Conservation (phyloP, 805 yeast species). For the Komagataella pseudopastoris region DNA sequence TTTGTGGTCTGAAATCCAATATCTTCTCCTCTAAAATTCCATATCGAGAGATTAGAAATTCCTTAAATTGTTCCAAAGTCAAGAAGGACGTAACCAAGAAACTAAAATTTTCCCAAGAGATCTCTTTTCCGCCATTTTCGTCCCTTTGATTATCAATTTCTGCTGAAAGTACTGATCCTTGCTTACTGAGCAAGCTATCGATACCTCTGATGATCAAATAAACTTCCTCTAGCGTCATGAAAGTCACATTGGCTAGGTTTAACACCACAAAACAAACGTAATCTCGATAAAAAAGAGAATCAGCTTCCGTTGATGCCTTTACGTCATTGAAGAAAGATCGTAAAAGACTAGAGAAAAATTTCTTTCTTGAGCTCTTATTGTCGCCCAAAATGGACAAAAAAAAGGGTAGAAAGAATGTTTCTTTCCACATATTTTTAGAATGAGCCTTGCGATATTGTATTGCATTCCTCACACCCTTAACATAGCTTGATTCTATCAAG, state of each 20-base stretch:
- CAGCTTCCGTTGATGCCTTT: constrained; percentile 9
- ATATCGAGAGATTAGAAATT: constrained; percentile 11
- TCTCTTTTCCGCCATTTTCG: neutral
- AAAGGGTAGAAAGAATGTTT: constrained; percentile 20
- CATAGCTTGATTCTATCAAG: constrained; percentile 50
- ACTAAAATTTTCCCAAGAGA: constrained; percentile 1
- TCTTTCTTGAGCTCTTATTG: constrained; percentile 24
- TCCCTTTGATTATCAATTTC: constrained; percentile 7
- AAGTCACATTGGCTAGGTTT: constrained; percentile 25
- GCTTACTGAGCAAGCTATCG: constrained; percentile 26
- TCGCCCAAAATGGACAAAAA: constrained; percentile 29
- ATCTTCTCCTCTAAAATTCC: constrained; percentile 12
- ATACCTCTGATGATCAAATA: constrained; percentile 27
- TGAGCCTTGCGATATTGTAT: constrained; percentile 25
- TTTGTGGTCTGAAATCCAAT: constrained; percentile 16
- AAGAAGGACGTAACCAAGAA: constrained; percentile 5
- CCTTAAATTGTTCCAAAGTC: constrained; percentile 10
- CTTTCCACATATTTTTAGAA: constrained; percentile 13
- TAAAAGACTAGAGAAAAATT: constrained; percentile 22
- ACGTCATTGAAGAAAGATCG: constrained; percentile 18
- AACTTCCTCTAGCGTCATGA: constrained; percentile 37
- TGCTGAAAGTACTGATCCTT: constrained; percentile 24
- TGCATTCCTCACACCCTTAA: constrained; percentile 49
- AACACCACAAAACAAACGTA: constrained; percentile 20
- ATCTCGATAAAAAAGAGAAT: constrained; percentile 9